A percentile compares a stretch with the other conserved stretches of the same genome.
These are phyloP conservation scores for Coprinopsis marcescibilis DNA, from an alignment of 768 basidiomycete species.

Conservation along the genomic window DNA sequence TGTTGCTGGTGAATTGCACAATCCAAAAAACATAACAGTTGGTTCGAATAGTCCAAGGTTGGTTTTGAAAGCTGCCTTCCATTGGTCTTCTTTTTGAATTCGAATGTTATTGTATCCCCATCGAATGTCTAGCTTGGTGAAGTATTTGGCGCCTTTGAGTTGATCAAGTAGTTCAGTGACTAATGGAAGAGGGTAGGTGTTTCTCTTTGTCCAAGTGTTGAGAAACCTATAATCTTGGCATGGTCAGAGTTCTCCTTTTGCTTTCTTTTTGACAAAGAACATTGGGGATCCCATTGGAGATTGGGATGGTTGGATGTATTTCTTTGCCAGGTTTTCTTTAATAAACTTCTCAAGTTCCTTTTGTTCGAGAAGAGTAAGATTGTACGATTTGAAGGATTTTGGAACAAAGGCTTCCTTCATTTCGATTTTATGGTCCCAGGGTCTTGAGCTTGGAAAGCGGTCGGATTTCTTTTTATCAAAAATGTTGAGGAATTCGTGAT, in stretches of 20 bases:
- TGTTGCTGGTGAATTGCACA: constrained; percentile 25
- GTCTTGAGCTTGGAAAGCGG: constrained; percentile 1
- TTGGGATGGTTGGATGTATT: constrained; percentile 24
- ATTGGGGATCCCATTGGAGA: constrained; percentile 14
- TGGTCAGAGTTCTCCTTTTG: constrained; percentile 15
- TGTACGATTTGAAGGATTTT: constrained; percentile 18
- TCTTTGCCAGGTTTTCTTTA: constrained; percentile 18
- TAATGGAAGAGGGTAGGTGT: constrained; percentile 29
- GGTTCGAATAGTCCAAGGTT: constrained; percentile 32
- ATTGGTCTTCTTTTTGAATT: constrained; percentile 36
- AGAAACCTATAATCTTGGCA: constrained; percentile 27
- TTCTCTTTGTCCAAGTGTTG: constrained; percentile 26
- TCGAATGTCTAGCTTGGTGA: constrained; percentile 9
- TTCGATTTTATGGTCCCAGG: constrained; percentile 32
- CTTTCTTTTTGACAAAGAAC: constrained; percentile 23
- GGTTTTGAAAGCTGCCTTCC: constrained; percentile 27
- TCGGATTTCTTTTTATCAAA: constrained; percentile 1
- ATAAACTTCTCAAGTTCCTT: constrained; percentile 20
- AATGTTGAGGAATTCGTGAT: no score
- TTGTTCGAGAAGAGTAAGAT: constrained; percentile 16
- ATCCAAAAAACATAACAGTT: constrained; percentile 32
- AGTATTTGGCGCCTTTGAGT: constrained; percentile 10
- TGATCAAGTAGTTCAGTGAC: constrained; percentile 27
- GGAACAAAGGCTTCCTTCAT: constrained; percentile 23
- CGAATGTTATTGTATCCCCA: constrained; percentile 29